Evolutionary conservation across 2,329 filamentous ascomycete genomes (phyloP), one percentile per base, ranked within the genome.

Genomic region (Aspergillus felis): DNA sequence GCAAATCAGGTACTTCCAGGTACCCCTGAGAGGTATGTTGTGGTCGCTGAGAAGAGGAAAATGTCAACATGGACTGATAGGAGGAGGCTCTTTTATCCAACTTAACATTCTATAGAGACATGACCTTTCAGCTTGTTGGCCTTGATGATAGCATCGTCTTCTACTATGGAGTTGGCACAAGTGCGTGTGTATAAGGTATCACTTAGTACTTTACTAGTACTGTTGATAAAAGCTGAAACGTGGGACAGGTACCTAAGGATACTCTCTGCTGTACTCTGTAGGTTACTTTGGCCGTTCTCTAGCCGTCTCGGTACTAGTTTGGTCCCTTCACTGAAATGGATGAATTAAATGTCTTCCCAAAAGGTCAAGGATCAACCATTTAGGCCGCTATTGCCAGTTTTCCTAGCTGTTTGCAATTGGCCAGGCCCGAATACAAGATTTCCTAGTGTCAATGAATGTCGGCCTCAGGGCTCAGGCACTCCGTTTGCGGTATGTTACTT

Each of bases 11-110:
- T 17, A 38, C 32, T n/a, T 38, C 14, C 32, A 38, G 32, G 32
- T 38, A 38, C 32, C 7, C 14, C 4, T 17, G 28, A 22, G 22
- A 22, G 22, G 22, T 44, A 29, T 55, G 32, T 14, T 52, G 25
- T 52, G 24, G 38, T 25, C 49, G 38, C 41, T 42, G 35, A 25
- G 20, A 10, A 49, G 22, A 24, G 52, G 20, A 55, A 42, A 58
- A 54, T 51, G 54, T 59, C 50, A 59, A 59, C 53, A 56, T 48
- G 29, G 10, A 12, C 10, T 5, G 28, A 4, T 4, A 32, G 12
- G 4, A 32, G 12, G 4, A 32, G 29, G 14, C 29, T 32, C 29
- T 6, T 14, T 32, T 14, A 32, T 32, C 29, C 12, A 14, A 14
- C 12, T 32, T 32, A 3, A 17, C 32, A 17, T 17, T 38, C 14